phyloP scores from a whole-genome alignment of 2,329 filamentous ascomycete species.

The Sphaerostilbella broomeana region DNA sequence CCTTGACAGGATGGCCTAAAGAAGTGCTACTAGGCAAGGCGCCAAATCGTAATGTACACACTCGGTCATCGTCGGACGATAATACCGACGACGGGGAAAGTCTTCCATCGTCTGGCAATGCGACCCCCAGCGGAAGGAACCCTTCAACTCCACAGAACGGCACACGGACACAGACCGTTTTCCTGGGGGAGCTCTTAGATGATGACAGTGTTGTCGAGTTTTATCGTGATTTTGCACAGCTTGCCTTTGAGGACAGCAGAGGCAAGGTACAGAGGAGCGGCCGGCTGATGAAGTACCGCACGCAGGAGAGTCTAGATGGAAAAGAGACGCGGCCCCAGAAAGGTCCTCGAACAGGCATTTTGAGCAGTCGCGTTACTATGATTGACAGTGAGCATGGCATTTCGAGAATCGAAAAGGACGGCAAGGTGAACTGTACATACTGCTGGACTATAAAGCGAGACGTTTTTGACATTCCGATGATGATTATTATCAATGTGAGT shows the following conservation, averaged over 20 bases:
- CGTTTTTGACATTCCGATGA: slow-evolving; percentile 96
- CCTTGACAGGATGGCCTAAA: slow-evolving; percentile 89
- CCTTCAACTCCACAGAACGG: slow-evolving; percentile 37
- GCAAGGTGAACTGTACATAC: slow-evolving; percentile 89
- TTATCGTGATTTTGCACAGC: slow-evolving; percentile 88
- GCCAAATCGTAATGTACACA: slow-evolving; percentile 81
- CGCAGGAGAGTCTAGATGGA: slow-evolving; percentile 51
- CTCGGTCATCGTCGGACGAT: slow-evolving; percentile 35
- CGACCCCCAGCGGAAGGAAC: slow-evolving; percentile 46
- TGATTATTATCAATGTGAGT: slow-evolving; percentile 97
- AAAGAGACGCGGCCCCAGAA: slow-evolving; percentile 40
- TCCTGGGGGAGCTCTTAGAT: slow-evolving; percentile 86
- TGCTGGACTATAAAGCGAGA: slow-evolving; percentile 97
- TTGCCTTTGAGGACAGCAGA: slow-evolving; percentile 86
- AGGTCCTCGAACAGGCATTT: slow-evolving; percentile 37
- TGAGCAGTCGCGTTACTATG: slow-evolving; percentile 53
- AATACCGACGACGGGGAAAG: slow-evolving; percentile 29
- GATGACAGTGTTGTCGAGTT: slow-evolving; percentile 91
- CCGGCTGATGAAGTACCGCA: slow-evolving; percentile 83
- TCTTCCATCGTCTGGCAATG: slow-evolving; percentile 31
- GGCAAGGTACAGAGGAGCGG: slow-evolving; percentile 79
- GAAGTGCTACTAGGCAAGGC: slow-evolving; percentile 83
- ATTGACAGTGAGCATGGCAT: slow-evolving; percentile 73
- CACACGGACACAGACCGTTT: slow-evolving; percentile 66
- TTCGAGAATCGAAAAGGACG: slow-evolving; percentile 74